phyloP scores from a whole-genome alignment of 31 red algal genomes.

The Asparagopsis taxiformis region DNA sequence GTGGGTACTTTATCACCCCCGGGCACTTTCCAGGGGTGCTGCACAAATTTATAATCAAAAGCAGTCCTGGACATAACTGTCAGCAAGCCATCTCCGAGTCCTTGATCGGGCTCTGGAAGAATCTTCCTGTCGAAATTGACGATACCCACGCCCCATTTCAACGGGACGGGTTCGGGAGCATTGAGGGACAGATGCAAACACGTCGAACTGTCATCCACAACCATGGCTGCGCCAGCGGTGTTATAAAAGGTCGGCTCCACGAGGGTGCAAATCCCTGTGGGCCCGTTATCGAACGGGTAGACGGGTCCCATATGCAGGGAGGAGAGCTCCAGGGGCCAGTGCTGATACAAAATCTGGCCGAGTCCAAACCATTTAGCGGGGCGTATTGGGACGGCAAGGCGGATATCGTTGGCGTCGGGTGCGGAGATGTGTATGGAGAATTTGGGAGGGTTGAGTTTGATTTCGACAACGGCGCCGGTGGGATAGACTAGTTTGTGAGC shows the following conservation, averaged over 20 bases:
- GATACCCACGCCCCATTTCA: constrained; percentile 65
- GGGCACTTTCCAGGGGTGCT: constrained; percentile 40
- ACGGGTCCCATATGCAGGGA: constrained; percentile 69
- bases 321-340: constrained; percentile 73
- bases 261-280: constrained; percentile 82
- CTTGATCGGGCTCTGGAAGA: constrained; percentile 31
- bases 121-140: constrained; percentile 66
- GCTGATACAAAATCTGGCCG: constrained; percentile 83
- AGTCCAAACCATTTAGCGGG: constrained; percentile 50
- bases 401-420: too few species aligned
- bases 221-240: constrained; percentile 49
- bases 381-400: too few species aligned
- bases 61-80: constrained; percentile 55
- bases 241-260: constrained; percentile 66
- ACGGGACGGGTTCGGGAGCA: constrained; percentile 13
- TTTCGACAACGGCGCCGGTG: too few species aligned
- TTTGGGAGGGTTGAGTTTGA: too few species aligned
- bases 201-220: constrained; percentile 54
- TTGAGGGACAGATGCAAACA: constrained; percentile 87
- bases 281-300: constrained; percentile 96
- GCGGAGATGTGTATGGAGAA: too few species aligned
- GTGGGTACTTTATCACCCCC: constrained; percentile 8
- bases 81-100: constrained; percentile 24
- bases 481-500: too few species aligned
- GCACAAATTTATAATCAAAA: constrained; percentile 50